These are phyloP conservation scores for Cordia subcordata DNA, from an alignment of 257 asterid species.

Conservation along the genomic window DNA sequence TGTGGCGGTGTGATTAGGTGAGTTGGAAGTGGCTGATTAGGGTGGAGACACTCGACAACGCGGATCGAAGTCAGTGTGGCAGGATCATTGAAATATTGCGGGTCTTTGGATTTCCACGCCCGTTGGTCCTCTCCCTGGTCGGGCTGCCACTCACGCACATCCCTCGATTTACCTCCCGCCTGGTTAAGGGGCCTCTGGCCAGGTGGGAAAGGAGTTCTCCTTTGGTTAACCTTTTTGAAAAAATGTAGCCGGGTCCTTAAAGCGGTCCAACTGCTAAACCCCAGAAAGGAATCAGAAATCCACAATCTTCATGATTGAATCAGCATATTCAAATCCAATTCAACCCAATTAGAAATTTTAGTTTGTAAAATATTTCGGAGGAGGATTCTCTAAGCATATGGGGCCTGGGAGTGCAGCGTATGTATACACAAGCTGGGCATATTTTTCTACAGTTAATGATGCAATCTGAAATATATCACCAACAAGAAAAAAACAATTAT, in stretches of 20 bases:
- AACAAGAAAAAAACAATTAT: not conserved
- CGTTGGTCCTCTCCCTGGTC: too few relatives aligned
- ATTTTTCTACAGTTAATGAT: not conserved
- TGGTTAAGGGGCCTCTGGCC: too few relatives aligned
- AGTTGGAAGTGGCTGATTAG: too few relatives aligned
- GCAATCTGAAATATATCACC: not conserved
- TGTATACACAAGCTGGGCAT: not conserved
- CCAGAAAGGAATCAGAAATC: constrained; percentile 12
- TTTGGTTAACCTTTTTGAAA: too few relatives aligned
- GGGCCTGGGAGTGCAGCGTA: constrained; percentile 1
- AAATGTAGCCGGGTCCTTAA: constrained; percentile 5
- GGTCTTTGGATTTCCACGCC: too few relatives aligned
- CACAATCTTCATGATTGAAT: constrained; percentile 20
- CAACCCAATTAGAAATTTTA: constrained; percentile 15
- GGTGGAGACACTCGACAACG: too few relatives aligned
- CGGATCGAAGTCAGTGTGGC: too few relatives aligned
- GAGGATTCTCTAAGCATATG: constrained; percentile 4
- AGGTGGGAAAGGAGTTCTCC: too few relatives aligned
- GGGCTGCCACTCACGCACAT: too few relatives aligned
- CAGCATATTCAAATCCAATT: constrained; percentile 18
- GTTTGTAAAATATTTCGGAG: not conserved
- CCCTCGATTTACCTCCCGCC: too few relatives aligned
- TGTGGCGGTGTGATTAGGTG: too few relatives aligned
- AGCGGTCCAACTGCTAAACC: constrained; percentile 16
- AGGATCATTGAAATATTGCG: too few relatives aligned